Evolutionary conservation across 164 flowering plant species (phyloP).

Genomic region (Santalum album): DNA sequence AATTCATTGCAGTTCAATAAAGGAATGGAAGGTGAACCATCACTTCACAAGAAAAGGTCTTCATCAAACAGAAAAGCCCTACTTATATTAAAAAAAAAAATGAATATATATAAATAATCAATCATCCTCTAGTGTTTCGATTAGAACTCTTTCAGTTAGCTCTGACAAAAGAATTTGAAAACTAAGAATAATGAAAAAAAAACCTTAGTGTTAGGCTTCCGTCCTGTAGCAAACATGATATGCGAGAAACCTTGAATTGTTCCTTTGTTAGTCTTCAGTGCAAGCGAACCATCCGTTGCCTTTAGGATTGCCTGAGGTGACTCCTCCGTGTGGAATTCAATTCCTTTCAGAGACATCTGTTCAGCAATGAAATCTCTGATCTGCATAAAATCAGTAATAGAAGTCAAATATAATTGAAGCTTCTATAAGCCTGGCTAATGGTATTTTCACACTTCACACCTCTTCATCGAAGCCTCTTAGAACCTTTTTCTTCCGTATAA

Average conservation of each 20-base stretch:
- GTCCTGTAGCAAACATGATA: conserved; percentile 98
- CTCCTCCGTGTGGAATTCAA: conserved; percentile 90
- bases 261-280: conserved; percentile 84
- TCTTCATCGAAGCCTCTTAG: conserved; percentile 97
- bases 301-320: conserved; percentile 72
- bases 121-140: too few species aligned
- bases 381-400: conserved; percentile 28
- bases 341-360: conserved; percentile 87
- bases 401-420: neutral
- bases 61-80: too few species aligned
- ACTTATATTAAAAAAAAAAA: too few species aligned
- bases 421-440: neutral
- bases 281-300: conserved; percentile 62
- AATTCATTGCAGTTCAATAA: too few species aligned
- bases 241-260: conserved; percentile 91
- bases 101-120: too few species aligned
- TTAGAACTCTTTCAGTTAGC: too few species aligned
- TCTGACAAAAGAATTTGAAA: too few species aligned
- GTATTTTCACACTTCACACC: conserved; percentile 27
- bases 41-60: too few species aligned
- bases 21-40: too few species aligned
- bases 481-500: conserved; percentile 82
- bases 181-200: neutral
- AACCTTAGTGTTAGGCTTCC: conserved; percentile 92
- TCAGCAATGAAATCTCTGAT: conserved; percentile 88